A percentile compares a stretch with the other conserved stretches of the same genome.
Evolutionary conservation across 2,329 filamentous ascomycete species (phyloP).

Genomic region (Parafenestella ontariensis): DNA sequence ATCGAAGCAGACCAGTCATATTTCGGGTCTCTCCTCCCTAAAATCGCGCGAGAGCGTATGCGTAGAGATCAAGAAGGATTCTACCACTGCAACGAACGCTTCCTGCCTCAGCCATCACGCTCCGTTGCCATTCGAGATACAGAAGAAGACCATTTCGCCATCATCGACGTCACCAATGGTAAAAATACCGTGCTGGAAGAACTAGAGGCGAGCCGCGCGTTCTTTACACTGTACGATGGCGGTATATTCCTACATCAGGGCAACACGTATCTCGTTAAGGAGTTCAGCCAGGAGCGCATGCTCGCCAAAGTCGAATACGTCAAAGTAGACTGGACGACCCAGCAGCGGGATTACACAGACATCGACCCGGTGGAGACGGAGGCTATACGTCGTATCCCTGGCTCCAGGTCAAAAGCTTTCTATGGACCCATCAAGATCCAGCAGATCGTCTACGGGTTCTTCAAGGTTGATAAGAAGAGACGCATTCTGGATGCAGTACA

Average conservation of each 20-base stretch:
- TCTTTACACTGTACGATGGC: constrained; percentile 95
- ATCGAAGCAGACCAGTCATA: constrained; percentile 76
- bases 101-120: constrained; percentile 81
- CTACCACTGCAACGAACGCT: constrained; percentile 88
- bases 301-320: constrained; percentile 89
- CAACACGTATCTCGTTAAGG: constrained; percentile 88
- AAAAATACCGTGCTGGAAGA: constrained; percentile 90
- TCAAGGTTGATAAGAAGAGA: constrained; percentile 88
- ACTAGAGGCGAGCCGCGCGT: constrained; percentile 92
- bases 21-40: constrained; percentile 76
- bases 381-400: constrained; percentile 75
- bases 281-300: constrained; percentile 80
- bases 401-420: constrained; percentile 74
- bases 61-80: constrained; percentile 78
- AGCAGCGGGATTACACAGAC: constrained; percentile 91
- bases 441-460: constrained; percentile 93
- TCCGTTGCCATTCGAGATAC: constrained; percentile 89
- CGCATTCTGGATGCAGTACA: constrained; percentile 90
- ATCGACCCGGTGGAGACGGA: constrained; percentile 94
- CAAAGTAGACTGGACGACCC: constrained; percentile 92
- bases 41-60: constrained; percentile 77
- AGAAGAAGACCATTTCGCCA: constrained; percentile 89
- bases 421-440: constrained; percentile 86
- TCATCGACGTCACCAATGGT: constrained; percentile 84
- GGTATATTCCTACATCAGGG: constrained; percentile 97